Evolutionary conservation across 176 grass and related monocot genomes (phyloP), one percentile per base, ranked within the genome.

Genomic region (Triticum monococcum): DNA sequence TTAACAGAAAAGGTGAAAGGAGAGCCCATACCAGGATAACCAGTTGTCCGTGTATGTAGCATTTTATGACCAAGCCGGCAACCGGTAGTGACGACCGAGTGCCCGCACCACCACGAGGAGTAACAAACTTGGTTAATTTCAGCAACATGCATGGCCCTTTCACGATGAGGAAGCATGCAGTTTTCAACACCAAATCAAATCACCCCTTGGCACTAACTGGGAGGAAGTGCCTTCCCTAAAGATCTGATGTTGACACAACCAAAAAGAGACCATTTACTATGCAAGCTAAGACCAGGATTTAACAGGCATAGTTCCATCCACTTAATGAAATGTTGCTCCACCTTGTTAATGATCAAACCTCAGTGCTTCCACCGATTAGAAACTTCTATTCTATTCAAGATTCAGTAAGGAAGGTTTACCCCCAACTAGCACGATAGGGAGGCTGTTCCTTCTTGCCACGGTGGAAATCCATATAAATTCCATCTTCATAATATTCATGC

Each of bases 321-420:
- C 89, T 91, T 63, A 52, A 84, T 63, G 82, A 76, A 85, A 91
- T 85, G 86, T 85, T 85, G 63, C 77, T 88, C 89, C 89, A 91
- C 52, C 71, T 77, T 88, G 89, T 23, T 88, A 81, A 59, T 88
- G 62, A 85, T 31, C 69, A 75, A 74, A 68, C 0, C 13, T 88
- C 50, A 33, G 81, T 88, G 89, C 86, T 70, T 85, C 86, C 52
- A 88, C 48, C 36, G 75, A 75, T 79, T 12, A 32, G 73, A 2
- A 81, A 88, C 82, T 88, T 84, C 2, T 81, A 71, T 77, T 81
- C 56, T 81, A 88, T 26, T 52, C 77, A 17, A 68, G 48, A 63
- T 84, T 80, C 36, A 87, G 81, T 74, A 38, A 84, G 41, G 8
- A 12, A 62, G 85, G 61, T 84, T 38, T 12, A 6, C 37, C 35